Evolutionary conservation across 192 early-diverging fungal species (phyloP), one percentile per base, ranked within the genome.

Genomic region (Lobosporangium transversale): DNA sequence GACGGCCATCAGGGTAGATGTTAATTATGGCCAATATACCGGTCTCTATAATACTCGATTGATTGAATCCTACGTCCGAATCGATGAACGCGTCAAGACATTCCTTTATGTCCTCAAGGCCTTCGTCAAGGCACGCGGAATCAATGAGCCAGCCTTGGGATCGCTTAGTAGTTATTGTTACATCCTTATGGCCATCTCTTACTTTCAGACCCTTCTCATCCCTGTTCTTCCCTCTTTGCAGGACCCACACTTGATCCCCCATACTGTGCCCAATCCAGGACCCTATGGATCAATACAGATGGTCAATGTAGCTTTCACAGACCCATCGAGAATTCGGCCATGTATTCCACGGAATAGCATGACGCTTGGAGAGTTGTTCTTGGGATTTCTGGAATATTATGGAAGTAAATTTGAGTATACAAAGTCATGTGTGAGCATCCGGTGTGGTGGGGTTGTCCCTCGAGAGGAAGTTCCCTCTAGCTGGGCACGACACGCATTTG

Each of bases 291-390:
- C 63, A 17, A 62, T 50, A 11, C 63, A 40, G 7, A 35, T 62
- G 14, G 50, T 76, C 58, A 76, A 76, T 10, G 73, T 76, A 17
- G 73, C 73, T 7, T 76, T 76, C n/a, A 76, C 73, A 32, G 65
- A 67, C 24, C 73, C 73, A 2, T 65, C 70, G 1, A 65, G 73
- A 31, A 67, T 67, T 27, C 58, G 73, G 33, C 63, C 65, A 14
- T 66, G 56, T 33, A n/a, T 76, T 14, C 65, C 73, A 21, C 50
- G 58, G 37, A 76, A 76, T 24, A 76, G 65, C 54, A 66, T 76
- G 65, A 62, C 64, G 2, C 65, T 67, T 18, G 73, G 73, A 2
- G 73, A 76, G 32, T 29, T 76, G 48, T 76, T 76, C 27, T 43
- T 76, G 26, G 73, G 73, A 42, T 76, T 76, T 20, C 37, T 76